Evolutionary conservation across 768 basidiomycete genomes (phyloP), one percentile per base, ranked within the genome.

Genomic region (Gymnopilus dilepis): DNA sequence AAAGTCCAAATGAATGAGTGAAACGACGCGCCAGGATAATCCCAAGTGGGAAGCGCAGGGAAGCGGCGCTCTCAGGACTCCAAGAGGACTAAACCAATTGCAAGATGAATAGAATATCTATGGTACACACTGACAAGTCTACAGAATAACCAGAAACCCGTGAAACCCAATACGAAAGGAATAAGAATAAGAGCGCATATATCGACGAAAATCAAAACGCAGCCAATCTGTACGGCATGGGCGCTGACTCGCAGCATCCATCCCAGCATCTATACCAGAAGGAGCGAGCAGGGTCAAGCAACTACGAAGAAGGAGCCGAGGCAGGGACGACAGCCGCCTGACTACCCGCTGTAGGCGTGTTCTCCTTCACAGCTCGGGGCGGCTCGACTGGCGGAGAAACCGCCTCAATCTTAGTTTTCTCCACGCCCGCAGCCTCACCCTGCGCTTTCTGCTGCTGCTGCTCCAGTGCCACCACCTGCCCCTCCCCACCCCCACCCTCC

Each of bases 101-200:
- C 30, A 11, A 15, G 34, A 37, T 37, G 15, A 11, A 15, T 19
- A 11, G 24, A 7, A 48, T 48, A 31, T 31, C 4, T 28, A 31
- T 55, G 15, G 9, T 42, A 54, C 52, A 34, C 37, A 55, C 28
- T 26, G 40, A 9, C 34, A 37, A 38, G 33, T 40, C 33, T 37
- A 55, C 53, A 38, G 31, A 31, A 38, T 55, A 33, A 55, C 15
- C 34, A 37, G 34, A 37, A 37, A 37, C 34, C 34, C 34, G 9
- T 11, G 34, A 37, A 55, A 55, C 13, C 13, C 52, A 12, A 55
- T 55, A 40, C 53, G 12, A 40, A 26, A 40, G 15, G 34, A 30
- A 40, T 55, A 38, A 53, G n/a, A 40, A 38, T 40, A 38, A 40
- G 17, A 55, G 40, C 37, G 53, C 28, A 50, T 28, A 50, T 22